Evolutionary conservation across 306 rosid species (phyloP), one percentile per base, ranked within the genome.

Genomic region (Medicago arabica): DNA sequence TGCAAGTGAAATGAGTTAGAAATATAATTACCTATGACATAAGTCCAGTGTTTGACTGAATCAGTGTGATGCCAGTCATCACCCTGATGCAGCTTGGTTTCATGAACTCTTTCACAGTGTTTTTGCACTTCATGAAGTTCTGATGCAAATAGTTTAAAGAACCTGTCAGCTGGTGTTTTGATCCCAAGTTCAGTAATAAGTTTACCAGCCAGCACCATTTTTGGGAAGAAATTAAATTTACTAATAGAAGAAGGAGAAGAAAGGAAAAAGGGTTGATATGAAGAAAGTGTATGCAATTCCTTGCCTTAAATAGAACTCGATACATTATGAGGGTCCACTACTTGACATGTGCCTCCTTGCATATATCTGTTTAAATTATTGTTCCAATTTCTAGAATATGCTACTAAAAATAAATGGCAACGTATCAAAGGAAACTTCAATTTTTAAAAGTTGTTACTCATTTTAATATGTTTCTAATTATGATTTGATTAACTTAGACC

Each of bases 41-140:
- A 13, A 4, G 64, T 58, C 64, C 64, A 58, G 0, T 58, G 64
- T 58, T 58, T 58, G 21, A 58, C 17, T 9, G 64, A 5, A 23
- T 58, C 38, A 21, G 39, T 5, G 36, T 58, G 17, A 31, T 84
- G 78, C 90, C 88, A 87, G 7, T 87, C 83, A 7, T 87, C 87
- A 36, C 87, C 91, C 54, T 87, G 74, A 69, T 88, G 90, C 3
- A 88, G 71, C 10, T 58, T 69, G 21, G 76, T 31, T 1, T 4
- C 38, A n/a, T 89, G 88, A 0, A 86, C 49, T 7, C 31, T 13
- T 0, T 65, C 87, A 14, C 75, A 12, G 2, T 60, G 34, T 28
- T 80, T 78, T 15, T 83, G 87, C 14, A 82, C 13, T 6, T 82
- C 41, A n/a, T 74, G 77, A 2, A 71, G 65, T 62, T 77, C 17